Conservation (phyloP, 2,329 filamentous ascomycete species). For the Calonectria pseudoturangicola region DNA sequence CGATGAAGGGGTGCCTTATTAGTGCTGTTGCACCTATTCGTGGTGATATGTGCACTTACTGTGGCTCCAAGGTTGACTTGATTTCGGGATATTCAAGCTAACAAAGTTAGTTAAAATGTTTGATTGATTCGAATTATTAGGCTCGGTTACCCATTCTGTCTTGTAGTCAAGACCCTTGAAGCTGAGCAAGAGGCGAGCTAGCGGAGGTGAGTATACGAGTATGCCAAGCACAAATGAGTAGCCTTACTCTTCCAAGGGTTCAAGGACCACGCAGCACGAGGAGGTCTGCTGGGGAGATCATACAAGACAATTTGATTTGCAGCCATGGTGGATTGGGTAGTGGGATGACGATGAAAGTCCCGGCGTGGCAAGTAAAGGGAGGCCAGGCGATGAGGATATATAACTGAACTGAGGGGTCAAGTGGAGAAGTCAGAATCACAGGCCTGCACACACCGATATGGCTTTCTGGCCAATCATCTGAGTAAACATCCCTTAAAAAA, state of each 20-base stretch:
- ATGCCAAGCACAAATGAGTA: constrained; percentile 33
- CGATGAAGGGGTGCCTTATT: not conserved
- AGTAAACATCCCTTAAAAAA: not conserved
- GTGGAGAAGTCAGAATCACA: not conserved
- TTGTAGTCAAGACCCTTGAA: constrained; percentile 80
- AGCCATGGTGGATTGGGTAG: constrained; percentile 52
- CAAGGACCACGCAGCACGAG: constrained; percentile 74
- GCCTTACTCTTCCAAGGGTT: constrained; percentile 82
- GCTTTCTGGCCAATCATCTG: not conserved
- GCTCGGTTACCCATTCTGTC: constrained; percentile 74
- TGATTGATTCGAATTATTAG: fast-evolving
- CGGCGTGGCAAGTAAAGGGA: not conserved
- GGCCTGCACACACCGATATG: not conserved
- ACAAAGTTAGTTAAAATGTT: constrained; percentile 12
- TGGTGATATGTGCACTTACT: constrained; percentile 62
- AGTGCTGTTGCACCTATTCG: not conserved
- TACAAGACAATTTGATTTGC: constrained; percentile 71
- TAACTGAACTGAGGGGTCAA: constrained; percentile 12
- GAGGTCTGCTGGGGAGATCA: constrained; percentile 75
- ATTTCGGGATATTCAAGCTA: constrained; percentile 80
- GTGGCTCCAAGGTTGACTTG: constrained; percentile 70
- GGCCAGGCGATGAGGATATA: constrained; percentile 1
- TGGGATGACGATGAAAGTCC: not conserved
- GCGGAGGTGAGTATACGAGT: constrained; percentile 10
- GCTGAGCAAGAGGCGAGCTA: constrained; percentile 80